Conservation (phyloP, 2,329 filamentous ascomycete genomes). For the Talaromyces verruculosus region DNA sequence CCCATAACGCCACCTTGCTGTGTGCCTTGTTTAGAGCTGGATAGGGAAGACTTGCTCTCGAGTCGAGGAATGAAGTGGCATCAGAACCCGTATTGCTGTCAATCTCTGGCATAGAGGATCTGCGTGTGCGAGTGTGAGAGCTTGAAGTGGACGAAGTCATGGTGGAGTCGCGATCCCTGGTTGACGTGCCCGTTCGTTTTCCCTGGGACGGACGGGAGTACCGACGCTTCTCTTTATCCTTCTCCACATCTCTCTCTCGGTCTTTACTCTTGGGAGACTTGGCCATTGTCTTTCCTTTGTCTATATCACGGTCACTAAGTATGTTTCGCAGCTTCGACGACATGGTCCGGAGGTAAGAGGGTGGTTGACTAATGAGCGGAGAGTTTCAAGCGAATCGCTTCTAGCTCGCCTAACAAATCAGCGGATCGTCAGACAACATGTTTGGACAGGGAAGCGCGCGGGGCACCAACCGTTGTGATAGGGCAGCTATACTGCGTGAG, state of each 20-base stretch:
- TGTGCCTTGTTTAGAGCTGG: constrained; percentile 85
- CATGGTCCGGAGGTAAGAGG: constrained; percentile 13
- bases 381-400: constrained; percentile 11
- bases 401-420: constrained; percentile 9
- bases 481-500: constrained; percentile 11
- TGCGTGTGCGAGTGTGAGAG: constrained; percentile 19
- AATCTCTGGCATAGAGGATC: constrained; percentile 24
- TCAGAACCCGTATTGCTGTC: constrained; percentile 27
- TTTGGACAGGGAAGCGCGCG: constrained; percentile 13
- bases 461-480: constrained; percentile 15
- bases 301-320: constrained; percentile 17
- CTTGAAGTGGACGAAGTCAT: constrained; percentile 22
- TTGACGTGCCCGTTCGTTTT: constrained; percentile 22
- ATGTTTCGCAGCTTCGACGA: constrained; percentile 22
- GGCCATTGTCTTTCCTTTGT: constrained; percentile 19
- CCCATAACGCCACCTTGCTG: constrained; percentile 79
- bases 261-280: constrained; percentile 27
- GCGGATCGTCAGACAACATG: background rate
- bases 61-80: constrained; percentile 44
- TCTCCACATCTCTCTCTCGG: constrained; percentile 25
- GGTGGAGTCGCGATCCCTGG: constrained; percentile 23
- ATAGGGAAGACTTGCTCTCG: constrained; percentile 64
- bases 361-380: background rate
- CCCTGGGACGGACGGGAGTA: constrained; percentile 23
- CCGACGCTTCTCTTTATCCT: constrained; percentile 20